Evolutionary conservation across 1,284 basidiomycete species (phyloP), one percentile per base, ranked within the genome.

Genomic region (Anthracocystis panici-leucophaei): DNA sequence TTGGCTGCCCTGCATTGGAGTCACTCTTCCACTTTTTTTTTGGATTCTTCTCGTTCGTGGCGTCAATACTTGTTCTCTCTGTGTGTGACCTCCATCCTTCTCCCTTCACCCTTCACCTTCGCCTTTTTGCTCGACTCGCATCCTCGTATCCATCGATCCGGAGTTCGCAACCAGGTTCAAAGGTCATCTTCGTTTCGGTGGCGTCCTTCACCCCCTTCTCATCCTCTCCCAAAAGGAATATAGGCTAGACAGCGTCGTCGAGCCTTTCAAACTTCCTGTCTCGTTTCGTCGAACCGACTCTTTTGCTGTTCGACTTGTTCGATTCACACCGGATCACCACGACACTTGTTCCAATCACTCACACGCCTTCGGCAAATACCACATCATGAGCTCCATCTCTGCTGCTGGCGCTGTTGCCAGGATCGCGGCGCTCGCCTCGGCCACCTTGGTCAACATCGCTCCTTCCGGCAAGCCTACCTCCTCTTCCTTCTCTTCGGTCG

Each of bases 371-470:
- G 14, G 12, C 35, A 14, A 38, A 38, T 40, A 7, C 42, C 18
- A 9, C 54, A 69, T 9, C n/a, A 77, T 77, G 75, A 56, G 59
- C 55, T 57, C 61, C 58, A 49, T 73, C 62, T 69, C 69, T 46
- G 75, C 75, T 69, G 67, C 65, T 56, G 58, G 57, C 59, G 65
- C 70, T 29, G 75, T 77, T 48, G 75, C 69, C 63, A 62, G 75
- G 58, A 77, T 77, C 46, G 65, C 75, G 11, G 59, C 65, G 18
- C 63, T 77, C 40, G 65, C 75, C 10, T 77, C 75, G 35, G 69
- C 75, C 53, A 63, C 66, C 25, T 31, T 77, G 52, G 75, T 77
- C 66, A 69, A 68, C 50, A 62, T 77, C 27, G 63, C 51, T 51
- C 66, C 75, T 29, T 62, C 70, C n/a, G 65, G 57, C 42, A 64